Base-by-base conservation (phyloP, 73 alveolate species). In the Urostyla sp. region DNA sequence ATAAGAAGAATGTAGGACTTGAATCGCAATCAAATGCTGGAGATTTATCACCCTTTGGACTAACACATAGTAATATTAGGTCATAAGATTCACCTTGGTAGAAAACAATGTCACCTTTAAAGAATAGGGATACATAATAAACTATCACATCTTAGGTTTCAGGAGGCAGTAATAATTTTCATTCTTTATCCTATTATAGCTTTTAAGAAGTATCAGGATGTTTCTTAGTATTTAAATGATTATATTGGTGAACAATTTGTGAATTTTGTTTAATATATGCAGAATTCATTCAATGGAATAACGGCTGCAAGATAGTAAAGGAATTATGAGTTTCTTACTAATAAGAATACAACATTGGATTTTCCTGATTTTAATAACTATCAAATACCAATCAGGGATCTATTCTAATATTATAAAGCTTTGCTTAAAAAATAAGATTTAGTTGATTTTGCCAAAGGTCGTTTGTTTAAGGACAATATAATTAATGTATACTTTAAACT, bases 191-290 rank as follows among this genome's bases (percentile, higher is more conserved):
- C 24, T 28, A 63, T 8, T 66, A 15, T 69, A 69, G 83, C 31
- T n/a, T n/a, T 69, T 32, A 53, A 30, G n/a, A 69, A 69, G 54
- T 69, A 69, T 34, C 20, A 69, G 23, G 49, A 49, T 49, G 83
- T 49, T 21, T 55, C 44, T 10, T 18, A 36, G 13, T 69, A 69
- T 46, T 31, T 69, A 10, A 48, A 69, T 26, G 83, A 69, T 21
- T 46, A 46, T 67, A 46, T 69, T 69, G 83, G 83, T 15, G 83
- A 69, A 53, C 30, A 69, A 27, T 69, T 69, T 49, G 72, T 69
- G 10, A 48, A 45, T 48, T 46, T 69, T 7, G 83, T 34, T 2
- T 20, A 54, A 7, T 49, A 69, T 21, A 69, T 49, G 67, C 51
- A 46, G 30, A 52, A 23, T 21, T 57, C 67, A 2, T 69, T 69